A percentile compares a stretch with the other conserved stretches of the same genome.
Evolutionary conservation across 2,329 filamentous ascomycete genomes (phyloP).

Genomic region (Cercospora canescens): DNA sequence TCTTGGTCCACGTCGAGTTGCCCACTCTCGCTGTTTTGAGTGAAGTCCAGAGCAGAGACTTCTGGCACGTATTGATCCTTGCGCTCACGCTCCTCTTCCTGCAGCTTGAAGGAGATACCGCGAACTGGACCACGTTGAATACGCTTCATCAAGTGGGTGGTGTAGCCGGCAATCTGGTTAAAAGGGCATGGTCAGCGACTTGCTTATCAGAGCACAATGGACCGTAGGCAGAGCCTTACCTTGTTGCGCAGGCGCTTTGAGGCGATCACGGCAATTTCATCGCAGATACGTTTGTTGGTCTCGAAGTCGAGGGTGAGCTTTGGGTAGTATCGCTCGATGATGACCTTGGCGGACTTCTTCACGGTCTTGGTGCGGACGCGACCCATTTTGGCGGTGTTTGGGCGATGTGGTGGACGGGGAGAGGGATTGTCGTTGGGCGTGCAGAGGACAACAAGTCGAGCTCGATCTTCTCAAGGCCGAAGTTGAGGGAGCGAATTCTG

Average conservation of each 20-base stretch:
- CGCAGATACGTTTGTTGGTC: slow-evolving; percentile 99
- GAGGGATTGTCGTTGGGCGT: slow-evolving; percentile 12
- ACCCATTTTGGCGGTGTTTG: slow-evolving; percentile 51
- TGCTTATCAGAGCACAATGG: not conserved
- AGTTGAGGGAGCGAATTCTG: not conserved
- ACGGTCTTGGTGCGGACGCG: slow-evolving; percentile 64
- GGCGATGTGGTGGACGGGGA: slow-evolving; percentile 8
- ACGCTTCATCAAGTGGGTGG: slow-evolving; percentile 97
- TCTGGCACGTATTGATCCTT: slow-evolving; percentile 99
- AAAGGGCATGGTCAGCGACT: not conserved
- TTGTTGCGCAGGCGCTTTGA: slow-evolving; percentile 99
- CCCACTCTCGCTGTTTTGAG: slow-evolving; percentile 88
- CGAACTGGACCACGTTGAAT: slow-evolving; percentile 99
- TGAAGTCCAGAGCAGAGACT: slow-evolving; percentile 97
- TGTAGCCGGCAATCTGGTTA: slow-evolving; percentile 89
- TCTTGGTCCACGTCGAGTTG: slow-evolving; percentile 93
- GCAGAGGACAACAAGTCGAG: slow-evolving; percentile 4
- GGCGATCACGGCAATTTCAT: slow-evolving; percentile 99
- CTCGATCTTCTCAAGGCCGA: not conserved
- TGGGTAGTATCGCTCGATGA: slow-evolving; percentile 96
- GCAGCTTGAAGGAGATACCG: slow-evolving; percentile 99
- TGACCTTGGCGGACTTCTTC: slow-evolving; percentile 95
- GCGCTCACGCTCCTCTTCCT: slow-evolving; percentile 99
- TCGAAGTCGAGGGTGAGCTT: slow-evolving; percentile 99
- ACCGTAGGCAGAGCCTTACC: slow-evolving; percentile 52